Evolutionary conservation across 345 rosid species (phyloP).

Genomic region (Melaleuca quinquenervia): DNA sequence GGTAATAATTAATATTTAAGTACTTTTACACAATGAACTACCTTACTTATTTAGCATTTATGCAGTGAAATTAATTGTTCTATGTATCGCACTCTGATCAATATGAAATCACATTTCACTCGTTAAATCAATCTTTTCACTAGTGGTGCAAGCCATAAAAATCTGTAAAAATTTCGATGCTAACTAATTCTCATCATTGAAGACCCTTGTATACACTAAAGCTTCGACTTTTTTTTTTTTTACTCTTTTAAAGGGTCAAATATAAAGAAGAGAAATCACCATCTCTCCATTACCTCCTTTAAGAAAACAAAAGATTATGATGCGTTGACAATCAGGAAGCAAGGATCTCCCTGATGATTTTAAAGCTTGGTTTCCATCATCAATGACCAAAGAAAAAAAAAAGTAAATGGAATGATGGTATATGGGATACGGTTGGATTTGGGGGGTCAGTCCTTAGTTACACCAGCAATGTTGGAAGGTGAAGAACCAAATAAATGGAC

Average conservation of each 20-base stretch:
- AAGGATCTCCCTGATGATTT: background rate
- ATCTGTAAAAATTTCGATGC: background rate
- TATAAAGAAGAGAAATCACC: background rate
- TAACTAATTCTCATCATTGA: background rate
- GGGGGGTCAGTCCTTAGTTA: constrained; percentile 8
- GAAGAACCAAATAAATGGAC: background rate
- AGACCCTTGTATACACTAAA: background rate
- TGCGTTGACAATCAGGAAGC: constrained; percentile 9
- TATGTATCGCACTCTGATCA: background rate
- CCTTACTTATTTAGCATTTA: background rate
- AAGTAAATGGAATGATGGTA: constrained; percentile 13
- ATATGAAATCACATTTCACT: background rate
- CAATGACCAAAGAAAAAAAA: background rate
- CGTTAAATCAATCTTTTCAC: background rate
- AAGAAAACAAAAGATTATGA: background rate
- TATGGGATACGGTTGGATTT: constrained; percentile 20
- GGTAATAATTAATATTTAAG: no score
- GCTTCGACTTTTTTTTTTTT: background rate
- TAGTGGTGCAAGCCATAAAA: background rate
- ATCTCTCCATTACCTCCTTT: background rate
- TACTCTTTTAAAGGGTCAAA: background rate
- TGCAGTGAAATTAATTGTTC: background rate
- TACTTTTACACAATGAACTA: no score
- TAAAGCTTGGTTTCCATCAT: background rate
- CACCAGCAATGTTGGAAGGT: background rate